Evolutionary conservation across 108 stramenopile genomes (phyloP), one percentile per base, ranked within the genome.

Genomic region (Cyclotella choctawhatcheeana): DNA sequence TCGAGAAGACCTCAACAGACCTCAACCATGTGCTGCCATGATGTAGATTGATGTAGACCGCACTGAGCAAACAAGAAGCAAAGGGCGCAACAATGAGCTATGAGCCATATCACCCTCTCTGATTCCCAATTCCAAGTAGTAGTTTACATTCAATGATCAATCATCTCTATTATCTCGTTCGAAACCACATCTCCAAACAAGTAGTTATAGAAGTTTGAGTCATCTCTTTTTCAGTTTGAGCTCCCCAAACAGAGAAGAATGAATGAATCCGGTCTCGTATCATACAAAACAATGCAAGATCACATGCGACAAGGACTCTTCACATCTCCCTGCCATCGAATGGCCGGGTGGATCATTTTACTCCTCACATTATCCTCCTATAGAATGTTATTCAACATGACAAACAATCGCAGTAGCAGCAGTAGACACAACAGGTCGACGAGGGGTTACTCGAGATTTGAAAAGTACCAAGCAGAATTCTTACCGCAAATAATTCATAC

Each of bases 381-480:
- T 21, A 69, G 45, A 17, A 66, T 64, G 22, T 56, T 40, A 64
- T 70, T 58, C 22, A 17, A 22, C 44, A 27, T 21, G 8, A 37
- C 55, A 25, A 24, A 14, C 64, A 25, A 69, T 17, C 21, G 21
- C 14, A n/a, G 43, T 16, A 27, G 16, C 37, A 32, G 1, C 5
- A 32, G 14, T 10, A 30, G 55, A 31, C n/a, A n/a, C n/a, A n/a
- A n/a, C n/a, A n/a, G n/a, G n/a, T n/a, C n/a, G n/a, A n/a, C n/a
- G n/a, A n/a, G n/a, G n/a, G n/a, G n/a, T n/a, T 27, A 20, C 22
- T 58, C 55, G 5, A 47, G 26, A 45, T 12, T 22, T 56, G 17
- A 61, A n/a, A 30, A 18, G 6, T 68, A 68, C 67, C 58, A 59
- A 18, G 75, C 67, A 25, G 67, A 67, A 32, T 72, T 63, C 61